Percentiles rank a stretch among this genome's conserved stretches.
phyloP scores from a whole-genome alignment of 176 grass and related monocot species.

The Carex parvula region DNA sequence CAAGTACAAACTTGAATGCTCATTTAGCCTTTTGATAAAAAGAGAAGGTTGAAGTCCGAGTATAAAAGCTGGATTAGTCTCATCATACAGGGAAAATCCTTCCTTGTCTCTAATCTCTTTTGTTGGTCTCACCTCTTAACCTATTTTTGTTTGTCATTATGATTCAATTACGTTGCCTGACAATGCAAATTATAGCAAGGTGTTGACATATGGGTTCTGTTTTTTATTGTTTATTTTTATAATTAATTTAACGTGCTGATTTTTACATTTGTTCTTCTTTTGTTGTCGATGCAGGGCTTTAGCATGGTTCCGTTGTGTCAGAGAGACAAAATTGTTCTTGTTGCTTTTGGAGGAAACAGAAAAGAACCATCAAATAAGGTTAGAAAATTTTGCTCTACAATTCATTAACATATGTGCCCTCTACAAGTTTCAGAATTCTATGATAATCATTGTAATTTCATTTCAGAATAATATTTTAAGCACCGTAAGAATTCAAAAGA shows the following conservation, averaged over 20 bases:
- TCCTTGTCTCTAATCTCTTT: background rate
- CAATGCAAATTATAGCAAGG: background rate
- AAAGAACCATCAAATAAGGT: conserved; percentile 99
- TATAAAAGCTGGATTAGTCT: background rate
- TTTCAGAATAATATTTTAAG: background rate
- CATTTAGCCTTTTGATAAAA: background rate
- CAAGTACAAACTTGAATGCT: background rate
- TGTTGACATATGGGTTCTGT: background rate
- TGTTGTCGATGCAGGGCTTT: conserved; percentile 56
- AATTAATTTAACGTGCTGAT: background rate
- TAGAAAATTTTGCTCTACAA: conserved; percentile 13
- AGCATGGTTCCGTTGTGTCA: conserved; percentile 89
- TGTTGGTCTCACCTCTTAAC: background rate
- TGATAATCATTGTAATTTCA: background rate
- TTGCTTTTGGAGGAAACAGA: conserved; percentile 93
- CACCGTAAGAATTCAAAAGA: background rate
- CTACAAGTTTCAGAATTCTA: conserved; percentile 4
- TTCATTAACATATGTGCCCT: conserved; percentile 1
- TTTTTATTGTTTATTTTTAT: conserved; percentile 16
- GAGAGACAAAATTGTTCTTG: conserved; percentile 77
- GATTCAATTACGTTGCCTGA: background rate
- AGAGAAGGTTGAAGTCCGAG: background rate
- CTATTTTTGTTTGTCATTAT: background rate
- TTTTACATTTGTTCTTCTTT: background rate
- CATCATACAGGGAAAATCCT: background rate